Base-by-base conservation (phyloP, 2,329 filamentous ascomycete species). In the Fusarium sambucinum region DNA sequence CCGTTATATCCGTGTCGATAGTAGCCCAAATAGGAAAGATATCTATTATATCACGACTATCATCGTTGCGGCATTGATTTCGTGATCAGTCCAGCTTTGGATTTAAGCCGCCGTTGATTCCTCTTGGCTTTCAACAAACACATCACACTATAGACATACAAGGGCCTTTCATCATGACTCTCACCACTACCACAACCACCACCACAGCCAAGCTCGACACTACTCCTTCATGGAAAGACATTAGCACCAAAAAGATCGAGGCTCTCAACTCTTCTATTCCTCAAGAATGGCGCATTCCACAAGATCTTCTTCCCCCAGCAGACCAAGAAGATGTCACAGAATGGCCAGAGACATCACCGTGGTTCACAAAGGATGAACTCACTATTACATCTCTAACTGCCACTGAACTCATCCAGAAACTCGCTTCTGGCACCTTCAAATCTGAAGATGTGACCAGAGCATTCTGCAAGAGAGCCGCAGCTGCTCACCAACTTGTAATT, bases 341-440 rank as follows among this genome's bases (percentile, higher is more conserved):
- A 5, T 90, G 88, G 77, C 87, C 88, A 72, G 72, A 79, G 51
- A 73, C 74, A 0, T 90, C 87, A 2, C 87, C 87, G 4, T 89
- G 88, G 82, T 89, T 91, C 66, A 87, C 82, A 0, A 29, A 74
- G 0, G 66, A 76, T 11, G 85, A 87, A 68, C 69, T 86, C 8
- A 76, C 77, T 19, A 83, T 87, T 37, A 87, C 85, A 0, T 78
- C 77, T 29, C 78, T 80, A 46, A 81, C 82, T 59, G 82, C 80
- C 1, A 73, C 77, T 11, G 77, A 77, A 17, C 76, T 86, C 23
- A 38, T 72, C 10, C 17, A 35, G 6, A 51, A 56, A 40, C 78
- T 85, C 14, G 75, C 77, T 1, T 67, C 72, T 3, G 74, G 77
- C 9, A 72, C 77, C 42, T 72, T 82, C 52, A 80, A 76, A 27